phyloP scores from a whole-genome alignment of 257 asterid species.

The Penstemon newberryi region DNA sequence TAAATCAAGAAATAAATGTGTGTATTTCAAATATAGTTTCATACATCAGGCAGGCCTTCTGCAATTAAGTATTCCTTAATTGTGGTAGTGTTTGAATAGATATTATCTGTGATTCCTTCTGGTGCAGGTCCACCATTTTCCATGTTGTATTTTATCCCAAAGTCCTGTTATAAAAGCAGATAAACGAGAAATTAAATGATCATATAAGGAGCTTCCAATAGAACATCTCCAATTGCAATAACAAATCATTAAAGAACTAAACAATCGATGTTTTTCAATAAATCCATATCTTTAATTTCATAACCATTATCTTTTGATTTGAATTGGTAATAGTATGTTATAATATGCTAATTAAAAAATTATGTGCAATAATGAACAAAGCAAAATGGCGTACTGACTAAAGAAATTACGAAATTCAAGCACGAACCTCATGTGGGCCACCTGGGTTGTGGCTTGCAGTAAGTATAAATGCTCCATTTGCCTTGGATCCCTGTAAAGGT shows the following conservation, averaged over 20 bases:
- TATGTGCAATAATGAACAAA: not conserved
- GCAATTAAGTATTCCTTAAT: conserved; percentile 88
- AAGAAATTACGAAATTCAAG: conserved; percentile 24
- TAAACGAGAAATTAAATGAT: conserved; percentile 20
- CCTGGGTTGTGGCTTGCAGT: conserved; percentile 99
- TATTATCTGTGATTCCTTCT: conserved; percentile 88
- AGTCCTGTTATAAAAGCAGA: conserved; percentile 55
- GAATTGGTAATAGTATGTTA: not conserved
- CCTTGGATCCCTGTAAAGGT: conserved; percentile 77
- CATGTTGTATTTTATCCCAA: conserved; percentile 99
- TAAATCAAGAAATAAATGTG: not conserved
- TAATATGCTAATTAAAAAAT: not conserved
- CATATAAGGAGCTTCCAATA: conserved; percentile 15
- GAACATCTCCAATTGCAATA: conserved; percentile 6
- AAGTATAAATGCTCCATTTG: conserved; percentile 88
- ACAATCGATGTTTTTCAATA: not conserved
- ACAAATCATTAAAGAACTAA: conserved; percentile 3
- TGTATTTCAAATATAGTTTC: conserved; percentile 25
- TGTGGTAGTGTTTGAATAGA: conserved; percentile 80
- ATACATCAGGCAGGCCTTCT: conserved; percentile 93
- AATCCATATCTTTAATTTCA: not conserved
- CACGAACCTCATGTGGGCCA: conserved; percentile 85
- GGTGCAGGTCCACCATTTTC: conserved; percentile 99
- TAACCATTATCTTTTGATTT: not conserved
- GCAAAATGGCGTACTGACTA: not conserved